Evolutionary conservation across 106 monocot species (phyloP).

Genomic region (Dioscorea zingiberensis): DNA sequence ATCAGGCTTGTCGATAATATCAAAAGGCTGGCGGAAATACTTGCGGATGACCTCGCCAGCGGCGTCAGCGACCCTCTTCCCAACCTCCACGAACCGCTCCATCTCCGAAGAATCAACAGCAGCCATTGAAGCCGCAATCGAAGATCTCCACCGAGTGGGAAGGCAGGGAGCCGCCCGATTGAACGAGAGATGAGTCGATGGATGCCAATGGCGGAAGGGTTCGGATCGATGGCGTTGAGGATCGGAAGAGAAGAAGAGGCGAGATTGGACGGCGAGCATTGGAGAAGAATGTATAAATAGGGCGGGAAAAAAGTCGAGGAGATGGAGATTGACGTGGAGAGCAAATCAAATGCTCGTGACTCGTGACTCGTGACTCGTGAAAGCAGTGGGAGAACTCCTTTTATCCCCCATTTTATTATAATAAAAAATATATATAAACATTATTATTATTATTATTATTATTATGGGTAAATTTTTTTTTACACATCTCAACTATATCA

Average conservation of each 20-base stretch:
- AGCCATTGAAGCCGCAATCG: not conserved
- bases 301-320: not conserved
- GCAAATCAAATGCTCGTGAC: too few relatives aligned
- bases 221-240: not conserved
- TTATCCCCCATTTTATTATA: too few relatives aligned
- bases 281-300: not conserved
- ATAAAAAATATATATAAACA: too few relatives aligned
- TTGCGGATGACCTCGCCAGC: slow-evolving; percentile 77
- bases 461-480: too few relatives aligned
- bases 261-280: not conserved
- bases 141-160: not conserved
- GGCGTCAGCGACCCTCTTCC: slow-evolving; percentile 62
- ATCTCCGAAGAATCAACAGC: slow-evolving; percentile 2
- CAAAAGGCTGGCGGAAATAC: slow-evolving; percentile 82
- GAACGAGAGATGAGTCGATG: not conserved
- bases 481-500: too few relatives aligned
- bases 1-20: slow-evolving; percentile 80
- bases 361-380: too few relatives aligned
- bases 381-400: too few relatives aligned
- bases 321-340: too few relatives aligned
- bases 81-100: slow-evolving; percentile 61
- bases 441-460: too few relatives aligned
- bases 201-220: not conserved
- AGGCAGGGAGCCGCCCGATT: too few relatives aligned
- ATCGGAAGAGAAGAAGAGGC: not conserved